Conservation (phyloP, 2,329 filamentous ascomycete genomes). For the Aspergillus felis region DNA sequence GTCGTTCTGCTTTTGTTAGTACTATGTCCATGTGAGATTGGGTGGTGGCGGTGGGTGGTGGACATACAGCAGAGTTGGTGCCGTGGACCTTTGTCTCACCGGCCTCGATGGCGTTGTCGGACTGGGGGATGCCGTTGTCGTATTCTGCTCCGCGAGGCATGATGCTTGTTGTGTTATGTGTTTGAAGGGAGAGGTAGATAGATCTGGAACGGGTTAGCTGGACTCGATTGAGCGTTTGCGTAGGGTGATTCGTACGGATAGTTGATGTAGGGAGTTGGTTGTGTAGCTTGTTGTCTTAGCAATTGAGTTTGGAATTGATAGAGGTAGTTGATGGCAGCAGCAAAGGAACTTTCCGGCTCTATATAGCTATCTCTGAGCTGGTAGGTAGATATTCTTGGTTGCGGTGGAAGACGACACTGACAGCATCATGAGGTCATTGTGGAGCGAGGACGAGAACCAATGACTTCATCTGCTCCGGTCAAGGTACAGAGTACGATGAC, state of each 20-base stretch:
- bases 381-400: slow-evolving; percentile 2
- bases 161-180: slow-evolving; percentile 3
- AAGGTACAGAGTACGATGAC: neutral
- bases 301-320: neutral
- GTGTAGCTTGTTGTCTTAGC: neutral
- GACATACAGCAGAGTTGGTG: slow-evolving; percentile 26
- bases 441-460: slow-evolving; percentile 6
- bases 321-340: neutral
- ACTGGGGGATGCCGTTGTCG: slow-evolving; percentile 35
- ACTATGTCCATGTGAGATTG: neutral
- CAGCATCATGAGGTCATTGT: slow-evolving; percentile 33
- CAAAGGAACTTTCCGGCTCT: neutral
- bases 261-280: neutral
- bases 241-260: neutral
- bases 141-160: slow-evolving; percentile 41
- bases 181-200: neutral
- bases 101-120: slow-evolving; percentile 37
- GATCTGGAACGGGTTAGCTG: neutral
- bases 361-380: slow-evolving; percentile 1
- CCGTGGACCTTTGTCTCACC: slow-evolving; percentile 35
- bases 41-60: neutral
- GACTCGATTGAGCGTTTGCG: neutral
- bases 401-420: slow-evolving; percentile 12
- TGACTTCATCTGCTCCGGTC: slow-evolving; percentile 23
- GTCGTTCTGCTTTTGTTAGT: slow-evolving; percentile 20